Conservation (phyloP, 2,329 filamentous ascomycete genomes). For the Fusarium redolens region DNA sequence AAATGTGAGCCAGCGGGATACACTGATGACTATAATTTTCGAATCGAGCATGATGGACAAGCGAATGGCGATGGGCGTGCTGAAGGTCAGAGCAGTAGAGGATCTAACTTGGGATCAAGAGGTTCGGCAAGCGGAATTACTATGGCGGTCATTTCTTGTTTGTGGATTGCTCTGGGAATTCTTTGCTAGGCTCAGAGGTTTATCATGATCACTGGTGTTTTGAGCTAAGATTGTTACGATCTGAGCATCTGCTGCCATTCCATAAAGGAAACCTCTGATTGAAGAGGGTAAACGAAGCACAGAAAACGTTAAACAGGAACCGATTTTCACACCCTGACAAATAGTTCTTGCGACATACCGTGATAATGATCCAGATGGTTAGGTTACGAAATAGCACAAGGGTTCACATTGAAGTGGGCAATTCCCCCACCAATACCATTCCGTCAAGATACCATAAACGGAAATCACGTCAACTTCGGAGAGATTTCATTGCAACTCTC, state of each 20-base stretch:
- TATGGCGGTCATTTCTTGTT: not conserved
- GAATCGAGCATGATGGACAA: slow-evolving; percentile 48
- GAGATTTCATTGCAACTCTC: not conserved
- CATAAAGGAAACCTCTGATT: not conserved
- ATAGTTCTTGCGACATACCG: not conserved
- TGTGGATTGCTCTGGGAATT: slow-evolving; percentile 12
- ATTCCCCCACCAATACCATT: slow-evolving; percentile 25
- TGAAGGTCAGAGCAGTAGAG: slow-evolving; percentile 14
- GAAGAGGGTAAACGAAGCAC: not conserved
- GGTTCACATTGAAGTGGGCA: not conserved
- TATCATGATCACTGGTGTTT: not conserved
- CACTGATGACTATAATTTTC: slow-evolving; percentile 51
- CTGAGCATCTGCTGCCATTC: not conserved
- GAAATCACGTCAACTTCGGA: slow-evolving; percentile 21
- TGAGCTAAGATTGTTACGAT: not conserved
- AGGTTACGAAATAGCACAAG: not conserved
- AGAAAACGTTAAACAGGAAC: not conserved
- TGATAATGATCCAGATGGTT: not conserved
- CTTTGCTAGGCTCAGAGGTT: not conserved
- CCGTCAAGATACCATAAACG: slow-evolving; percentile 17
- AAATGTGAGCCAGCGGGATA: slow-evolving; percentile 58
- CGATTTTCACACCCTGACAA: not conserved
- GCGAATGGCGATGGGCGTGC: not conserved
- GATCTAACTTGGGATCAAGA: slow-evolving; percentile 10
- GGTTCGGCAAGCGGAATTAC: not conserved